Conservation (phyloP, 1,284 basidiomycete species). For the Tranzscheliella williamsii region DNA sequence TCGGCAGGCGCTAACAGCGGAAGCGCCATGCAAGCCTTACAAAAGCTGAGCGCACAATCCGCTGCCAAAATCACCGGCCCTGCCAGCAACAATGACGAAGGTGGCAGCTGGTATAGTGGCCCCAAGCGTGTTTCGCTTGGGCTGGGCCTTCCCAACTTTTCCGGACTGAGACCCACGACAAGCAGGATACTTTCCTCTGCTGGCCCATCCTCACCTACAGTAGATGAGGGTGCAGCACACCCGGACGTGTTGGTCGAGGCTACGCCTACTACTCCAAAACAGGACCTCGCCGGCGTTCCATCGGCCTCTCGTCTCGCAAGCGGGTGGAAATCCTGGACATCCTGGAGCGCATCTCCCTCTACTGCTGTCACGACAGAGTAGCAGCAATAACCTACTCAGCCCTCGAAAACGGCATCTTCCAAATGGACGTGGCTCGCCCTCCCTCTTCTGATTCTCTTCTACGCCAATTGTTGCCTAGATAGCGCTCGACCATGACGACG, state of each 20-base stretch:
- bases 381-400: too few species aligned
- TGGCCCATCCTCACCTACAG: too few species aligned
- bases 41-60: conserved; percentile 35
- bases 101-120: conserved; percentile 1
- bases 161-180: conserved; percentile 4
- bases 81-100: conserved; percentile 1
- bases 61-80: conserved; percentile 26
- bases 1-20: conserved; percentile 13
- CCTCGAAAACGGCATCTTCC: too few species aligned
- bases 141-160: conserved; percentile 26
- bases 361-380: too few species aligned
- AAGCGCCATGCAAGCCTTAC: conserved; percentile 24
- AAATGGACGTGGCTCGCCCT: too few species aligned
- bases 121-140: conserved; percentile 24
- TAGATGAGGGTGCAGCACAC: too few species aligned
- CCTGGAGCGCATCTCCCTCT: not conserved
- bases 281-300: too few species aligned
- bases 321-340: not conserved
- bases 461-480: too few species aligned
- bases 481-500: too few species aligned
- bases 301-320: not conserved
- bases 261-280: not conserved
- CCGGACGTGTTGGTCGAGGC: not conserved
- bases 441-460: too few species aligned
- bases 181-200: not conserved